phyloP scores from a whole-genome alignment of 2,329 filamentous ascomycete genomes.

The Lasiodiplodia sp. region DNA sequence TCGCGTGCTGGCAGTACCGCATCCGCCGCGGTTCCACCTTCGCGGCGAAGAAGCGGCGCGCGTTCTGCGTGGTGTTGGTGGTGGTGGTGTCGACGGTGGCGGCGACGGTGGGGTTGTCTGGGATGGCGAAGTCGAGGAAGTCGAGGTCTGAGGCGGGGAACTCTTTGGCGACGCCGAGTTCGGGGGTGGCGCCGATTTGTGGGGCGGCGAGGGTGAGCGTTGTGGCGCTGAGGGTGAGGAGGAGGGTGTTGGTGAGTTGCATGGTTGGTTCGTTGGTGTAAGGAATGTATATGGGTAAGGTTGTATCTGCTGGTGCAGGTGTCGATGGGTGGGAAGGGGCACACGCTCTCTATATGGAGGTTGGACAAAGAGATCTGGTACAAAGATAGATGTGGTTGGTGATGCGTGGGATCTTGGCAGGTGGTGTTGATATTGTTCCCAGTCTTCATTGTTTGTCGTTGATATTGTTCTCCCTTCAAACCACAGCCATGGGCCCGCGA shows the following conservation, averaged over 20 bases:
- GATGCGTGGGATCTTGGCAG: background rate
- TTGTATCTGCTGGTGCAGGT: background rate
- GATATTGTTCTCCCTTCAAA: conserved; percentile 8
- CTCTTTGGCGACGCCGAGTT: background rate
- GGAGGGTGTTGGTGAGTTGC: background rate
- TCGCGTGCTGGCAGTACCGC: conserved; percentile 18
- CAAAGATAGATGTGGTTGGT: background rate
- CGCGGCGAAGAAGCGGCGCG: no score
- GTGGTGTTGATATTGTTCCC: conserved; percentile 18
- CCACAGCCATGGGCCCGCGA: no score
- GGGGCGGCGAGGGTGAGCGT: background rate
- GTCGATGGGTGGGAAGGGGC: no score
- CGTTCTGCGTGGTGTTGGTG: no score
- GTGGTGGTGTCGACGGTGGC: background rate
- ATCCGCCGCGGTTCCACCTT: background rate
- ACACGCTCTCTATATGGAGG: no score
- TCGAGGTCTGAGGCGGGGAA: background rate
- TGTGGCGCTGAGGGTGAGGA: background rate
- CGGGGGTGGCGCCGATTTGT: background rate
- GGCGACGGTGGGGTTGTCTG: background rate
- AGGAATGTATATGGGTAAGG: conserved; percentile 1
- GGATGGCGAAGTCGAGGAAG: background rate
- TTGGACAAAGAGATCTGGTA: background rate
- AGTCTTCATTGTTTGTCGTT: background rate
- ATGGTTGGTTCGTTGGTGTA: background rate